A percentile compares a stretch with the other conserved stretches of the same genome.
These are phyloP conservation scores for Nicotiana undulata DNA, from an alignment of 257 asterid genomes.

Conservation along the genomic window DNA sequence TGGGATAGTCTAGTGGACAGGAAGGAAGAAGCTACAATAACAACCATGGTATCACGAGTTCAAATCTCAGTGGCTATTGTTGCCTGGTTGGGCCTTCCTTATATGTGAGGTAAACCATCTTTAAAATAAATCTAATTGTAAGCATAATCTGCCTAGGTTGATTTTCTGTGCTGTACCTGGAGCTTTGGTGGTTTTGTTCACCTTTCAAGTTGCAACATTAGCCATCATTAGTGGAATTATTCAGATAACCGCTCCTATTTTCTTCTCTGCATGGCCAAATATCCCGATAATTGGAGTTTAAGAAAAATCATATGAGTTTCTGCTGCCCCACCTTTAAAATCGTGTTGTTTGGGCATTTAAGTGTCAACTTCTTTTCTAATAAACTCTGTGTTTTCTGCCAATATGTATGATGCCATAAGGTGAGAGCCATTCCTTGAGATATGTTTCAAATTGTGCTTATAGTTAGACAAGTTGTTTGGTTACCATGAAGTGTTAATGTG, in stretches of 20 bases:
- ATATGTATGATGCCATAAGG: background rate
- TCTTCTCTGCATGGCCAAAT: background rate
- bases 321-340: background rate
- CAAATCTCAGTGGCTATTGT: background rate
- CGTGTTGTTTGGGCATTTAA: background rate
- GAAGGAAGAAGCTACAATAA: background rate
- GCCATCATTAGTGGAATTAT: background rate
- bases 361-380: background rate
- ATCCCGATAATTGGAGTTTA: background rate
- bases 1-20: background rate
- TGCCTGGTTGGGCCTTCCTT: slow-evolving; percentile 3
- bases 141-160: background rate
- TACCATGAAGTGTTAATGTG: slow-evolving; percentile 31
- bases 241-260: background rate
- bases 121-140: background rate
- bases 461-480: slow-evolving; percentile 41
- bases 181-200: background rate
- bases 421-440: background rate
- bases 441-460: background rate
- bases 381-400: background rate
- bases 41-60: background rate
- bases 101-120: background rate
- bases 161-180: background rate
- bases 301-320: background rate
- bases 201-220: background rate